Evolutionary conservation across 1,284 basidiomycete genomes (phyloP).

Genomic region (Cutaneotrichosporon sp.): DNA sequence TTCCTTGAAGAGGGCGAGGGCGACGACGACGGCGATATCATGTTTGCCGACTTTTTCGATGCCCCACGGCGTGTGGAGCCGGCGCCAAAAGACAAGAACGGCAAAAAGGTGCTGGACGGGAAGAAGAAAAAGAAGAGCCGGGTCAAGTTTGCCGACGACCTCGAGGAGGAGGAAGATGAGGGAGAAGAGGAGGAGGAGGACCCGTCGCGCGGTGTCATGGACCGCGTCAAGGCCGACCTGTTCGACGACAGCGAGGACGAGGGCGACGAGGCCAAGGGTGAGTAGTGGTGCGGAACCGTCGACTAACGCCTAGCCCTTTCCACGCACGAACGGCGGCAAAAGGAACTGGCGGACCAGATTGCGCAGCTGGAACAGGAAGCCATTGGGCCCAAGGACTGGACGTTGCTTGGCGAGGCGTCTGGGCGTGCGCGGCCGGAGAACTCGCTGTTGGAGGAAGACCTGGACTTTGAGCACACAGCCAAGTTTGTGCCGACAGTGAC

Average conservation of each 20-base stretch:
- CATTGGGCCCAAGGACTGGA: conserved; percentile 72
- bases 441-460: conserved; percentile 84
- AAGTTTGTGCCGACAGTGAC: conserved; percentile 86
- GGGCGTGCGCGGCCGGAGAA: conserved; percentile 80
- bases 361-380: conserved; percentile 54
- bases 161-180: conserved; percentile 33
- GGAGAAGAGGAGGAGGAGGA: conserved; percentile 30
- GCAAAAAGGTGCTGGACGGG: conserved; percentile 18
- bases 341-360: conserved; percentile 53
- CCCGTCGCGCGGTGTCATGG: conserved; percentile 46
- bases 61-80: conserved; percentile 36
- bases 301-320: conserved; percentile 42
- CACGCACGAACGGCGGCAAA: conserved; percentile 52
- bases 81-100: conserved; percentile 32
- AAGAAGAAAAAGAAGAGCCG: conserved; percentile 48
- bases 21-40: conserved; percentile 46
- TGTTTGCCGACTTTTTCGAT: conserved; percentile 60
- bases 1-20: conserved; percentile 47
- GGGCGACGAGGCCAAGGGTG: conserved; percentile 36
- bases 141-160: conserved; percentile 27
- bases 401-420: conserved; percentile 82
- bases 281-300: conserved; percentile 2
- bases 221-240: conserved; percentile 52
- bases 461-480: conserved; percentile 85
- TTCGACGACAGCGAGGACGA: conserved; percentile 54